Base-by-base conservation (phyloP, 495 filamentous ascomycete genomes). In the Glonium stellatum region DNA sequence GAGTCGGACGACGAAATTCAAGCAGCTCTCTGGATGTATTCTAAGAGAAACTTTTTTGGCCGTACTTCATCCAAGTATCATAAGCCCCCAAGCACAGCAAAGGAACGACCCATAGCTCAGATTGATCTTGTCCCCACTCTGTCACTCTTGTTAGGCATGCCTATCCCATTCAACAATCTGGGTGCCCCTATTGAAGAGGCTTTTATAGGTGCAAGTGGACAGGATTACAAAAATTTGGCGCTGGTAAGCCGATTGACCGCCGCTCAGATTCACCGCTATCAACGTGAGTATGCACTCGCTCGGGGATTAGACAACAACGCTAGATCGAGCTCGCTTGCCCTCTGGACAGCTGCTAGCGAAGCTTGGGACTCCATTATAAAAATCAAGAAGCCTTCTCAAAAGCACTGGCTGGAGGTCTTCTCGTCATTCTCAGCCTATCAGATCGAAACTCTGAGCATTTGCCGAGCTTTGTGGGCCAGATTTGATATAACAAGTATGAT, bases 1-100 rank as follows among this genome's bases (percentile, higher is more conserved):
- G 93, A 98, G 73, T 96, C 91, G 12, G 86, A 95, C 67, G 90
- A 95, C 46, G 93, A 98, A 68, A 82, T 98, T 27, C 83, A 97
- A 72, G 91, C 93, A 59, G 93, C 95, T 1, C 69, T 98, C 52
- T 98, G 95, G 93, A 92, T 98, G 90, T 98, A 97, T 69, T 96
- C 95, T 4, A 92, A 88, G 67, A 84, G 81, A 54, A 79, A 79
- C 1, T 70, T 88, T 4, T 98, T 97, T 73, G 93, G 93, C 15
- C 83, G 88, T 36, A 88, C 82, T 0, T 80, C 80, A 57, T 75
- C 80, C 5, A 79, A 84, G 4, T 82, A 79, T 60, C 60, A 73
- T 31, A 75, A 75, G 4, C 90, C 90, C 15, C 90, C 92, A 0
- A 75, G 77, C 37, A 86, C 80, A 15, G 90, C 90, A 12, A 89